phyloP scores from a whole-genome alignment of 1,139 yeast species.

The Hyphopichia burtonii region DNA sequence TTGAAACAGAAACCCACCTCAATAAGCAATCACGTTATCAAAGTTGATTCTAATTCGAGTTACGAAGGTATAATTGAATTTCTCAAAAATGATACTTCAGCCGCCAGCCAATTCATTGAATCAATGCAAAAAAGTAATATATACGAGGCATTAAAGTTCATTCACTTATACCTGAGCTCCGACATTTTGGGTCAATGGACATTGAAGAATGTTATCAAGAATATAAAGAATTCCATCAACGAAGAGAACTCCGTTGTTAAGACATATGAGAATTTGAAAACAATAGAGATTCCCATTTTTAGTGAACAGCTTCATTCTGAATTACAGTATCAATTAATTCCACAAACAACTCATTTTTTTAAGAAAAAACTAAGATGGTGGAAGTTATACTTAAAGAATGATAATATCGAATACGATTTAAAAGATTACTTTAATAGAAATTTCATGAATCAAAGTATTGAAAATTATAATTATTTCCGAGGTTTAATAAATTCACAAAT shows the following conservation, averaged over 20 bases:
- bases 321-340: constrained; percentile 35
- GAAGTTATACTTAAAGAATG: constrained; percentile 44
- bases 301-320: constrained; percentile 37
- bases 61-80: constrained; percentile 32
- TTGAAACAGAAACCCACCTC: constrained; percentile 9
- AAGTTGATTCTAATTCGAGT: constrained; percentile 32
- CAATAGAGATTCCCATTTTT: constrained; percentile 26
- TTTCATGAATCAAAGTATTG: constrained; percentile 43
- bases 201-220: constrained; percentile 19
- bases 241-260: constrained; percentile 8
- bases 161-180: constrained; percentile 28
- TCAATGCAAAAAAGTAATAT: constrained; percentile 36
- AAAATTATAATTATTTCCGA: constrained; percentile 34
- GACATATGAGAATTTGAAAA: constrained; percentile 16
- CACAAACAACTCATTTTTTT: constrained; percentile 31
- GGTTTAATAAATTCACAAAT: constrained; percentile 36
- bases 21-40: constrained; percentile 25
- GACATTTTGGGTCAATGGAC: constrained; percentile 24
- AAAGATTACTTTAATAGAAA: constrained; percentile 36
- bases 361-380: constrained; percentile 39
- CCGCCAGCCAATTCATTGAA: constrained; percentile 29
- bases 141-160: constrained; percentile 31
- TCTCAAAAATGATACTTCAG: constrained; percentile 29
- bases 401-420: constrained; percentile 45
- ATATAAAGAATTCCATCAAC: not conserved